Evolutionary conservation across 2,329 filamentous ascomycete species (phyloP).

Genomic region (Cercospora sp.): DNA sequence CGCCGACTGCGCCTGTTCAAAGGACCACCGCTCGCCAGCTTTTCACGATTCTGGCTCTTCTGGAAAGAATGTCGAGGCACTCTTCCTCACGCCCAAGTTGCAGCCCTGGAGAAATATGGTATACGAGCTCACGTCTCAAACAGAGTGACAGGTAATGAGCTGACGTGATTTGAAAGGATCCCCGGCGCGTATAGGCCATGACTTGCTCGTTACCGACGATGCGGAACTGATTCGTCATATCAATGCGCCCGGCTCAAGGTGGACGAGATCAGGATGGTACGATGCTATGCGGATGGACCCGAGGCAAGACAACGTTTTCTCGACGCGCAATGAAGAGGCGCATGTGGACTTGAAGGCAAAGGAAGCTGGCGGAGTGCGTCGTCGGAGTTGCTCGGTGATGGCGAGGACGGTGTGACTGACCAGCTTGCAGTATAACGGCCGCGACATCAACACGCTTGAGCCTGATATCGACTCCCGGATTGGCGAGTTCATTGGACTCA

Average conservation of each 20-base stretch:
- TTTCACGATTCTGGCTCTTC: constrained; percentile 34
- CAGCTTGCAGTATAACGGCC: constrained; percentile 53
- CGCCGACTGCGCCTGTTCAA: constrained; percentile 33
- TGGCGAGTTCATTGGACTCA: constrained; percentile 50
- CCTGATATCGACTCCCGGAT: constrained; percentile 52
- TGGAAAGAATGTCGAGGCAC: constrained; percentile 29
- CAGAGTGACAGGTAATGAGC: constrained; percentile 13
- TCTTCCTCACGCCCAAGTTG: constrained; percentile 28
- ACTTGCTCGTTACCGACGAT: constrained; percentile 52
- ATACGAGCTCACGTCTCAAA: constrained; percentile 10
- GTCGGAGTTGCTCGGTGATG: constrained; percentile 4
- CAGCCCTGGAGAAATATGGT: constrained; percentile 35
- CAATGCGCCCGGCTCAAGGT: constrained; percentile 41
- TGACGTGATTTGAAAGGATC: constrained; percentile 36
- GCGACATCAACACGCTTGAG: constrained; percentile 56
- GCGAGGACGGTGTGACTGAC: constrained; percentile 16
- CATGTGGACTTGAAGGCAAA: constrained; percentile 52
- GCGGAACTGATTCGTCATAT: constrained; percentile 51
- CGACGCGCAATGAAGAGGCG: constrained; percentile 51
- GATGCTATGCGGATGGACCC: constrained; percentile 55
- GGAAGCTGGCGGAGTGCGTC: constrained; percentile 53
- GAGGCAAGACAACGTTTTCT: constrained; percentile 57
- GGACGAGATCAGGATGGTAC: constrained; percentile 48
- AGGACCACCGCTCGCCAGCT: constrained; percentile 32
- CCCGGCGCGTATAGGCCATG: constrained; percentile 51